Base-by-base conservation (phyloP, 2,329 filamentous ascomycete species). In the Pseudogymnoascus sp. region DNA sequence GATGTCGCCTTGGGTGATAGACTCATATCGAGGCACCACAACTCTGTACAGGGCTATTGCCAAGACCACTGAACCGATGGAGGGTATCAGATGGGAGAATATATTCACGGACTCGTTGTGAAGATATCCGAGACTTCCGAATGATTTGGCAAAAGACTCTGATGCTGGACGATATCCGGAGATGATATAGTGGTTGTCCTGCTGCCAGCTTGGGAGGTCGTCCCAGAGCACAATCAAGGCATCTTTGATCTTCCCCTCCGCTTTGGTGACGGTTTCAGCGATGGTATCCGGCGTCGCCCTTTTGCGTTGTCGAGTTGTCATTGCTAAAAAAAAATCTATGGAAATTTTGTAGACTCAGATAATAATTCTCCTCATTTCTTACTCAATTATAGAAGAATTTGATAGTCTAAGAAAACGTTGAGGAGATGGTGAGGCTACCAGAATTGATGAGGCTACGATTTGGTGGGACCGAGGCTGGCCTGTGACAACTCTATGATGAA, bases 61-160 rank as follows among this genome's bases (percentile, higher is more conserved):
- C 64, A 89, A 86, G 36, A 82, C 68, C 1, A 88, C 61, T 10
- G 87, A 83, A 7, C 91, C 91, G 42, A 91, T 70, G 11, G 59
- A 38, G 7, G 59, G 59, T 9, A 87, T 31, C 11, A 90, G 79
- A 73, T 91, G 88, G 2, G 85, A 82, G 74, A 87, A 90, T 70
- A 90, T 89, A 73, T 91, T 91, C 59, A 90, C 83, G 5, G 83
- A 83, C 72, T 76, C 71, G 67, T 78, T 89, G 76, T 90, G 86
- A 13, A 89, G 70, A 73, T 88, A 86, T 62, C 78, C 74, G 15
- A 90, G 76, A 36, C 82, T 86, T 40, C 79, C 75, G 64, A 84
- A 78, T 19, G 84, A 89, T 63, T 77, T 79, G 13, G 72, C 64
- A 74, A 85, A 88, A 0, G 86, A 89, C 63, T 81, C 80, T 1